Evolutionary conservation across 78 protist genomes (phyloP), one percentile per base, ranked within the genome.

Genomic region (slime mould (Dictyostelium discoideum)): DNA sequence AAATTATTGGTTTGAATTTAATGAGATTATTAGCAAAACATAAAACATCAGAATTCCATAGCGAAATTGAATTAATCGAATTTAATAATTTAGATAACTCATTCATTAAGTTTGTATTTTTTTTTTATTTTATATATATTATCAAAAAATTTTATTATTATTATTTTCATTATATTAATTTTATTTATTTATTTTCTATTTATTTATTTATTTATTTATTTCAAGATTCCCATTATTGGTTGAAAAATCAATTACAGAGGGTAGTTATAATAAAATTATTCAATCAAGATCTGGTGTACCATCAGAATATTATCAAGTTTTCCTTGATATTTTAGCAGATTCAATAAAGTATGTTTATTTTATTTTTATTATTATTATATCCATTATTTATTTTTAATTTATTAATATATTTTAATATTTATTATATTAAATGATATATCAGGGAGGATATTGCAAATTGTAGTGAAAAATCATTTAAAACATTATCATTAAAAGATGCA

Each of bases 371-470:
- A 29, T 50, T 50, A 50, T 50, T 22, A 22, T 63, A n/a, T 22
- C 2, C 1, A 20, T 22, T 50, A 9, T 11, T 50, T 50, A 11
- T 50, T 50, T 11, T 50, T 50, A 44, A 44, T 50, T 6, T 50
- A 50, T 11, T 50, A 50, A 11, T 50, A 50, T 11, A 50, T 9
- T 44, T 44, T 44, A 44, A 44, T 44, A 44, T 44, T 44, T 11
- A n/a, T n/a, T n/a, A n/a, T n/a, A n/a, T n/a, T n/a, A n/a, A 29
- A 26, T 73, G 10, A 10, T 4, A 37, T 32, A 5, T 20, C 48
- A 89, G 94, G 50, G 94, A 89, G 94, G 94, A 89, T 82, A 89
- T 89, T 89, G 94, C 94, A 9, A 89, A 81, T 69, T 89, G 94
- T 81, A 81, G 84, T 81, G 94, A 89, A 48, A 89, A 81, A 50